Percentiles rank a stretch among this genome's conserved stretches.
phyloP scores from a whole-genome alignment of 495 filamentous ascomycete species.

The Penicillium ucsense region DNA sequence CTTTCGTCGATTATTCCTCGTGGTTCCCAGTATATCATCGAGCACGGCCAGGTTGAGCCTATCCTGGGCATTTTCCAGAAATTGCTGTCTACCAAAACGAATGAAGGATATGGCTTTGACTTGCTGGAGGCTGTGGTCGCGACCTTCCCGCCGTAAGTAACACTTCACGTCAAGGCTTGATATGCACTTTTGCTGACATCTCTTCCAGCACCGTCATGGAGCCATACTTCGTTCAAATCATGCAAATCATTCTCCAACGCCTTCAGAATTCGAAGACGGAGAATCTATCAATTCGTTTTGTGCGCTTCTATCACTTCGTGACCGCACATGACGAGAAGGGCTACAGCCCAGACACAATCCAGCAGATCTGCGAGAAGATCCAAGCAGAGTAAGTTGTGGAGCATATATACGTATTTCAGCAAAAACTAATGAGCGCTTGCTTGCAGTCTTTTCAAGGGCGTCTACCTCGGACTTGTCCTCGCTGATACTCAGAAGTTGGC shows the following conservation, averaged over 20 bases:
- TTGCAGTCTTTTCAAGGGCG: conserved; percentile 60
- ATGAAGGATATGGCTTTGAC: conserved; percentile 78
- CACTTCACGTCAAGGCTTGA: not conserved
- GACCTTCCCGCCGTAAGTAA: conserved; percentile 57
- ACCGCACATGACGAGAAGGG: conserved; percentile 66
- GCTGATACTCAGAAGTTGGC: conserved; percentile 81
- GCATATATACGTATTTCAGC: conserved; percentile 6
- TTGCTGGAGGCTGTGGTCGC: conserved; percentile 70
- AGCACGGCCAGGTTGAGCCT: conserved; percentile 66
- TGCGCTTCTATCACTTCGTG: conserved; percentile 86
- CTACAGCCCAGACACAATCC: conserved; percentile 81
- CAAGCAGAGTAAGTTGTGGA: conserved; percentile 50
- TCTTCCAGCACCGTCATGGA: conserved; percentile 48
- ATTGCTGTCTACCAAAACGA: conserved; percentile 60
- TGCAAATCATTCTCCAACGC: conserved; percentile 72
- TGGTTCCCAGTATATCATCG: conserved; percentile 57
- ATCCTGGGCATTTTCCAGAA: conserved; percentile 90
- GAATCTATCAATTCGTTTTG: conserved; percentile 68
- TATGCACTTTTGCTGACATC: not conserved
- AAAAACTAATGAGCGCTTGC: conserved; percentile 2
- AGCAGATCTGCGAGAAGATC: conserved; percentile 66
- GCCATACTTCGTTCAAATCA: conserved; percentile 67
- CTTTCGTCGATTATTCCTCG: conserved; percentile 77
- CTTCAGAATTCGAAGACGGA: conserved; percentile 73
- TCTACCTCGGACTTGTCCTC: conserved; percentile 79